Base-by-base conservation (phyloP, 495 filamentous ascomycete genomes). In the Evernia prunastri region DNA sequence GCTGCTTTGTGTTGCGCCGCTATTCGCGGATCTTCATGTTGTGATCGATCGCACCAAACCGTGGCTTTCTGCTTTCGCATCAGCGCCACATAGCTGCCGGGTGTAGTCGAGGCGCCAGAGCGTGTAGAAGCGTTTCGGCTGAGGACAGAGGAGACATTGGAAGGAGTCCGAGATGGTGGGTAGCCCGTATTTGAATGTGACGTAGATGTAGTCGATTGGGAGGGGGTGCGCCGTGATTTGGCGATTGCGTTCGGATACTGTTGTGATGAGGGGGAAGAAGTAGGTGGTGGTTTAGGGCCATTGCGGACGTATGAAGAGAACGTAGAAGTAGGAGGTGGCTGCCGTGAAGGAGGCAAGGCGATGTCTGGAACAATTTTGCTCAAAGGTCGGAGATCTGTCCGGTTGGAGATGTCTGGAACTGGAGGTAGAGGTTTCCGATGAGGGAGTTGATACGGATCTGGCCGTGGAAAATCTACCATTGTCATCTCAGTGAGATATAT, bases 31-130 rank as follows among this genome's bases (percentile, higher is more conserved):
- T 99, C 95, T 75, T 97, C 91, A 58, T 88, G 84, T 70, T 99
- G 94, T 18, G 92, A 84, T 60, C 92, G 91, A 68, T 97, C 95
- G 75, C 93, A 97, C 94, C 94, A 99, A 11, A 99, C 94, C 0
- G 94, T 99, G 36, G 91, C 94, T 72, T 97, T 99, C 72, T 99
- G 94, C 69, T 90, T 90, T 56, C 94, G 84, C 79, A 99, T 88
- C 13, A 97, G 79, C 18, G 94, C 93, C 29, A 99, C 94, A 74
- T 99, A 99, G 67, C 89, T 85, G 36, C 85, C 80, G 9, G 88
- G 82, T 49, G 82, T 80, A 25, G 75, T 75, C 23, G 78, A 74
- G 11, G 80, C 80, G 49, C 82, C 82, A 63, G 84, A 86, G 11
- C 89, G 92, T 37, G 86, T 85, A 58, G 89, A 94, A 18, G 83